These are phyloP conservation scores for Gamsiella multidivaricata DNA, from an alignment of 192 early-diverging fungal genomes.

Conservation along the genomic window DNA sequence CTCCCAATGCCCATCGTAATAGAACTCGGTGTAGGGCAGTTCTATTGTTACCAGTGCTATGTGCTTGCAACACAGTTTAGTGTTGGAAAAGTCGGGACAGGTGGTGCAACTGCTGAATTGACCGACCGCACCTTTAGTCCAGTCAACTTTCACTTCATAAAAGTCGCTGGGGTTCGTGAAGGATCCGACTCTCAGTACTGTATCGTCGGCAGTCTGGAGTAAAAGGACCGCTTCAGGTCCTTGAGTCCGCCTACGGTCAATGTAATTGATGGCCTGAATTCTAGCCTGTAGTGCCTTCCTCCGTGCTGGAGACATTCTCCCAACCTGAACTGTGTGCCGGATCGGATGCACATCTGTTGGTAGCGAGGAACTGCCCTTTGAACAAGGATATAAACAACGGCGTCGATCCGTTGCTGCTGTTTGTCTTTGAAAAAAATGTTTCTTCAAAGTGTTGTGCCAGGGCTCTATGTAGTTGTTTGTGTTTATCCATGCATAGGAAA, in stretches of 20 bases:
- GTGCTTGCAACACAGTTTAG: slow-evolving; percentile 11
- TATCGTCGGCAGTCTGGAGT: neutral
- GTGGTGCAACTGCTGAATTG: neutral
- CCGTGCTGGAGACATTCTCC: slow-evolving; percentile 5
- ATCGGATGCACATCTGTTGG: slow-evolving; percentile 6
- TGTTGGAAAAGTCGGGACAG: neutral
- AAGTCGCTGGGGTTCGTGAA: neutral
- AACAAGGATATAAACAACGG: slow-evolving; percentile 2
- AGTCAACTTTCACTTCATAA: slow-evolving; percentile 1
- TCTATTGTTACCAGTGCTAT: slow-evolving; percentile 7
- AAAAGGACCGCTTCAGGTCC: neutral
- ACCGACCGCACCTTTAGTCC: neutral
- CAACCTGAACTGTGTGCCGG: slow-evolving; percentile 5
- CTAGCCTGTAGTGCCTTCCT: neutral
- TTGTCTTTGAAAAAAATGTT: slow-evolving; percentile 13
- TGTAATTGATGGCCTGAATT: neutral
- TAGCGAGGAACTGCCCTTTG: slow-evolving; percentile 3
- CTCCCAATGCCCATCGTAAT: neutral
- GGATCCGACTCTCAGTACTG: neutral
- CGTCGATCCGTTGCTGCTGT: slow-evolving; percentile 13
- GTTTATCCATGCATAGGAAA: slow-evolving; percentile 10
- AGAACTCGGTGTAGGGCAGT: neutral
- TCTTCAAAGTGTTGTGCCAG: slow-evolving; percentile 13
- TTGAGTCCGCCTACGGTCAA: neutral
- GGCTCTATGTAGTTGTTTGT: slow-evolving; percentile 22